Evolutionary conservation across 768 basidiomycete genomes (phyloP).

Genomic region (Mycena leptocephala): DNA sequence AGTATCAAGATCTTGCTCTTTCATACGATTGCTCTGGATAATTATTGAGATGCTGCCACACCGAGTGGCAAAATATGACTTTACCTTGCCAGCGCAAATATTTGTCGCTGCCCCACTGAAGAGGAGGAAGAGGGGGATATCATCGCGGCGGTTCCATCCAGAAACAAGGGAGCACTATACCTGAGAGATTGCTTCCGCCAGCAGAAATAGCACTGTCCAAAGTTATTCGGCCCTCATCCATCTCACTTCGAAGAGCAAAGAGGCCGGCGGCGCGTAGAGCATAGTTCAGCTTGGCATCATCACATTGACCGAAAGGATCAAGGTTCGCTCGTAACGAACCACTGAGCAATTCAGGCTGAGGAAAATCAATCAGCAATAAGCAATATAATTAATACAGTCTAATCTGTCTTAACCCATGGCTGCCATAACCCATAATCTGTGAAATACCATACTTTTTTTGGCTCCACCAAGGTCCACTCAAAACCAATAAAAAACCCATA

Average conservation of each 20-base stretch:
- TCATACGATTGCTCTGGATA: slow-evolving; percentile 24
- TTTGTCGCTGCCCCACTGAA: not conserved
- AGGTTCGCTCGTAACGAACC: slow-evolving; percentile 63
- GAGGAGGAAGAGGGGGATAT: too few species aligned
- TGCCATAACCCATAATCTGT: too few species aligned
- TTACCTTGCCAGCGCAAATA: not conserved
- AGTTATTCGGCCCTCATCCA: slow-evolving; percentile 42
- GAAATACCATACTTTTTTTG: too few species aligned
- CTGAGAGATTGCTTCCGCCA: slow-evolving; percentile 45
- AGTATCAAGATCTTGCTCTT: slow-evolving; percentile 39
- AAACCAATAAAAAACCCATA: too few species aligned
- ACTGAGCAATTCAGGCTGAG: slow-evolving; percentile 53
- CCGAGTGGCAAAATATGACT: not conserved
- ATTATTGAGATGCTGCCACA: not conserved
- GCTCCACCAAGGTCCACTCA: too few species aligned
- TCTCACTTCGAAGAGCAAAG: slow-evolving; percentile 51
- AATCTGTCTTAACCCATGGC: too few species aligned
- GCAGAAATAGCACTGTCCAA: slow-evolving; percentile 27
- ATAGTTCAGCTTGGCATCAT: slow-evolving; percentile 56
- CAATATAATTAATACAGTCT: too few species aligned
- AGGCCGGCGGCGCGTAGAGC: slow-evolving; percentile 55
- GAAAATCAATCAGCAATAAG: slow-evolving; percentile 30
- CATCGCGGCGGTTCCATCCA: too few species aligned
- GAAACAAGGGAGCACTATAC: not conserved
- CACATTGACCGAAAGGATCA: slow-evolving; percentile 63